A percentile compares a stretch with the other conserved stretches of the same genome.
Conservation (phyloP, 2,329 filamentous ascomycete species). For the Pseudogymnoascus sp. region DNA sequence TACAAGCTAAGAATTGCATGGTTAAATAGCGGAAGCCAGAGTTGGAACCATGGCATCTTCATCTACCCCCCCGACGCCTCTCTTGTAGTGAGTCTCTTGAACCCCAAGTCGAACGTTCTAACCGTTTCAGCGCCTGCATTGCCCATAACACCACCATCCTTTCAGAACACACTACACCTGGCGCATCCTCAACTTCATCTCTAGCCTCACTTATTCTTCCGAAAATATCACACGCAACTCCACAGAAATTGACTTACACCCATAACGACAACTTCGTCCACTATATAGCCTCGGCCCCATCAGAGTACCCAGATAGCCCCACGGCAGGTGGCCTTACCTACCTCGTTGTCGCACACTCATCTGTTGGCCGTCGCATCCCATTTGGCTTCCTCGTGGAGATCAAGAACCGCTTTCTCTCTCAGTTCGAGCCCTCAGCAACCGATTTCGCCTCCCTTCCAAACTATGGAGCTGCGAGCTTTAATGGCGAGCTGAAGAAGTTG, state of each 20-base stretch:
- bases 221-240: slow-evolving; percentile 74
- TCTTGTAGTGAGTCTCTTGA: slow-evolving; percentile 59
- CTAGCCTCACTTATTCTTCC: slow-evolving; percentile 92
- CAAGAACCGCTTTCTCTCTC: slow-evolving; percentile 74
- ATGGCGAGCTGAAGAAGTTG: slow-evolving; percentile 65
- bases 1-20: not conserved
- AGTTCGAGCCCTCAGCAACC: slow-evolving; percentile 59
- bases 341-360: slow-evolving; percentile 76
- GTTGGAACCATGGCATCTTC: slow-evolving; percentile 59
- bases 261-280: slow-evolving; percentile 91
- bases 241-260: slow-evolving; percentile 90
- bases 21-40: not conserved
- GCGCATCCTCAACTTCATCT: slow-evolving; percentile 73
- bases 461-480: slow-evolving; percentile 87
- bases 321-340: slow-evolving; percentile 81
- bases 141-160: slow-evolving; percentile 91
- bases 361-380: slow-evolving; percentile 78
- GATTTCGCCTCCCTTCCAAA: slow-evolving; percentile 75
- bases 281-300: slow-evolving; percentile 82
- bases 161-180: slow-evolving; percentile 82
- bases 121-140: slow-evolving; percentile 69
- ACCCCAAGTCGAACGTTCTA: slow-evolving; percentile 11
- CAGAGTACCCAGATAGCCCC: slow-evolving; percentile 48
- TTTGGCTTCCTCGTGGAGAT: slow-evolving; percentile 91
- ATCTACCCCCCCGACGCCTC: slow-evolving; percentile 58